Base-by-base conservation (phyloP, 2,329 filamentous ascomycete species). In the Xylaria sp. region DNA sequence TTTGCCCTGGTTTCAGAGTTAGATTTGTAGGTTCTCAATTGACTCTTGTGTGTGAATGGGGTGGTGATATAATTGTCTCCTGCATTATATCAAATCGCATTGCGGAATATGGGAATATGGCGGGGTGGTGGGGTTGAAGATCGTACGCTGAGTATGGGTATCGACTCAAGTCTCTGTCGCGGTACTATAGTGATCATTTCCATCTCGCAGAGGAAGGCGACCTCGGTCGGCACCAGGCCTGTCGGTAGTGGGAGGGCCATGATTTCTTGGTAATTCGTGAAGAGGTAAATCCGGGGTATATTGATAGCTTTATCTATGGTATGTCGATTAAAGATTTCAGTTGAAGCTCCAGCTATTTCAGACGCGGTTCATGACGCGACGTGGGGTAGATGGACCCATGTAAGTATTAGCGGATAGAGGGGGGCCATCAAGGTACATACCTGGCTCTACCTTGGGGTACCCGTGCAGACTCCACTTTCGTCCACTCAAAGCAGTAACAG, bases 191-290 rank as follows among this genome's bases (percentile, higher is more conserved):
- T 98, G 65, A 99, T 92, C 76, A 94, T 89, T 83, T 98, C 95
- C 94, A 98, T 98, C 84, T 99, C 96, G 81, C 94, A 97, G 34
- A 98, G 85, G 78, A 98, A 99, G 60, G 94, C 92, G 55, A 97
- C 92, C 83, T 99, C 96, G 72, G 92, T 86, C 69, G 96, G 94
- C 75, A 92, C 91, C 54, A 98, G 87, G 80, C 91, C 83, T 1
- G 77, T 71, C 13, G 76, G 75, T 34, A 78, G 63, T 34, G 78
- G 76, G 32, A 79, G 76, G 37, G 78, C 78, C 78, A 80, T 70
- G 37, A 10, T 39, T 12, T n/a, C 46, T 51, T 1, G 32, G 10
- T 23, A 23, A 23, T n/a, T 1, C 18, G 5, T 56, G 59, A 66
- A 71, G 69, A 37, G 63, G 68, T 39, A 48, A 63, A 65, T 67